Evolutionary conservation across 2,329 filamentous ascomycete genomes (phyloP), one percentile per base, ranked within the genome.

Genomic region (Pseudocercospora cruenta): DNA sequence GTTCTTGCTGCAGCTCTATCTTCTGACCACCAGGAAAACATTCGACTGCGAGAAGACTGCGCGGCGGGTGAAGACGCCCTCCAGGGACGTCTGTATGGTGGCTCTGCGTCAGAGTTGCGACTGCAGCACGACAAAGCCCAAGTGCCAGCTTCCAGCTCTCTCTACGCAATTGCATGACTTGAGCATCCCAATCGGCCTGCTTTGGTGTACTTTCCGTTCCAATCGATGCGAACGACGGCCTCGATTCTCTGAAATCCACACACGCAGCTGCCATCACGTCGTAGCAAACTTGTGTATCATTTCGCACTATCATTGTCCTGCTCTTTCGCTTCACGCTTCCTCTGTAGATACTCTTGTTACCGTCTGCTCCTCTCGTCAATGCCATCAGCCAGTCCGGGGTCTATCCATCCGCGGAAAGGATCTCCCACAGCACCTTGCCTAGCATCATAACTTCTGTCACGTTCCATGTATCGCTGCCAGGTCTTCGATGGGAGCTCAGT

Each of bases 391-490:
- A 70, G 36, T 1, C 69, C 69, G 7, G 69, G 69, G 39, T 70
- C 69, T 33, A 70, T 67, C 47, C 65, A 70, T 19, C 67, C 69
- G 31, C 62, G 47, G 47, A 66, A 69, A 2, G 69, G 69, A 60
- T 70, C 63, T 12, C 69, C 69, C 19, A 67, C 67, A n/a, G 67
- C 64, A 9, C 69, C 69, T 59, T 70, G 65, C n/a, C 69, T 59
- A 3, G 69, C 69, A 64, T 69, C 69, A 21, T 33, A 69, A 16
- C 65, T 65, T n/a, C 63, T 67, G 22, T 70, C 69, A 19, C 69
- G 67, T 55, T 70, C 67, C 26, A 51, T 39, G 31, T 69, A 70
- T 6, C 65, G 58, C 47, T 66, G 64, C 12, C 60, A 28, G 4
- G 65, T 67, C 57, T 69, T 70, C 5, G 63, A 45, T 10, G 69